Conservation (phyloP, 306 rosid genomes). For the Sicyos edulis region DNA sequence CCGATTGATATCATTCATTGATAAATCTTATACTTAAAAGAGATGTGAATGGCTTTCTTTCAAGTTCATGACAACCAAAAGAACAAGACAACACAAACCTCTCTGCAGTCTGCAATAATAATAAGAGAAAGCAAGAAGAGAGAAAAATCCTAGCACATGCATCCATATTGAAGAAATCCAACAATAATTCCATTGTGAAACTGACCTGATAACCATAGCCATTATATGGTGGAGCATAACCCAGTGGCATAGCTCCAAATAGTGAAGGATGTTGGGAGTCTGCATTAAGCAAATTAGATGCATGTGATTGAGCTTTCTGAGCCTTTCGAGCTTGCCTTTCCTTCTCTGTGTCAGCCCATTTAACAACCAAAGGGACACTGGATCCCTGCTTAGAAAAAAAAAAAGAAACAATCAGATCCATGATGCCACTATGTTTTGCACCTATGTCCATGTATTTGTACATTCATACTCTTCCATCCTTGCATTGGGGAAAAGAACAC, state of each 20-base stretch:
- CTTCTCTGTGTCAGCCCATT: conserved; percentile 99
- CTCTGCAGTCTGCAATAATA: neutral
- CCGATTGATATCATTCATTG: neutral
- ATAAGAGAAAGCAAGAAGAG: neutral
- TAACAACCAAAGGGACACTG: conserved; percentile 95
- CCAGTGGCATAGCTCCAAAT: conserved; percentile 86
- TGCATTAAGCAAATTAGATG: conserved; percentile 39
- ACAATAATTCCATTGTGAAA: conserved; percentile 8
- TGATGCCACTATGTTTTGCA: neutral
- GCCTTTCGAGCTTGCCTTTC: conserved; percentile 98
- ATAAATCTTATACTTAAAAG: neutral
- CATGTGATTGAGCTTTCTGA: conserved; percentile 88
- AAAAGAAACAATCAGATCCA: conserved; percentile 25
- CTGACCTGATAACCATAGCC: conserved; percentile 95
- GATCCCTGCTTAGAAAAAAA: conserved; percentile 57
- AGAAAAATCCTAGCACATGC: neutral
- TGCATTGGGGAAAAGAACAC: neutral
- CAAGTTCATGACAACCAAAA: neutral
- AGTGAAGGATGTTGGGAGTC: conserved; percentile 82
- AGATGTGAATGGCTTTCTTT: neutral
- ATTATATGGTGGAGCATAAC: conserved; percentile 83
- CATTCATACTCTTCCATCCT: neutral
- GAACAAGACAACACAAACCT: neutral
- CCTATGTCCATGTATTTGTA: neutral
- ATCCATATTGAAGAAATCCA: neutral